Percentiles rank a stretch among this genome's conserved stretches.
Conservation (phyloP, 2,329 filamentous ascomycete genomes). For the Lachnellula subtilissima region DNA sequence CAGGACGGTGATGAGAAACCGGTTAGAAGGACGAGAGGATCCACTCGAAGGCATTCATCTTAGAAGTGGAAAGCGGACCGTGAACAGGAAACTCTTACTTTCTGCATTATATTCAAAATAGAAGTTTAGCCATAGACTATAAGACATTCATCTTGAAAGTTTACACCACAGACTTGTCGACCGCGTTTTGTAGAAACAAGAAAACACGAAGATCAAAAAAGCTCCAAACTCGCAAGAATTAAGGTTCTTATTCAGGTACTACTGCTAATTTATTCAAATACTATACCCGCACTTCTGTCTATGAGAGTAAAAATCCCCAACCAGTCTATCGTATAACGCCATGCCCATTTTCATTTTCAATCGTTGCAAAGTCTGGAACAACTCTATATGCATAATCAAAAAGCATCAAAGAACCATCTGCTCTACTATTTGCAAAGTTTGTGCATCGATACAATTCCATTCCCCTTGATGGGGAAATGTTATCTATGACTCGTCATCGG, state of each 20-base stretch:
- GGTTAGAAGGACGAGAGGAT: no score
- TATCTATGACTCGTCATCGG: conserved; percentile 29
- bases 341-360: conserved; percentile 3
- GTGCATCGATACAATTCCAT: conserved; percentile 16
- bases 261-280: background rate
- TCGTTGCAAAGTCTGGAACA: background rate
- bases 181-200: no score
- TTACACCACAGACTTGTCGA: background rate
- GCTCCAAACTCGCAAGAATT: background rate
- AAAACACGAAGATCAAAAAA: background rate
- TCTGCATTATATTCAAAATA: no score
- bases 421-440: conserved; percentile 6
- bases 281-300: background rate
- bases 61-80: background rate
- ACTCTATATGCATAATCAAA: conserved; percentile 15
- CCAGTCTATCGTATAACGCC: conserved; percentile 16
- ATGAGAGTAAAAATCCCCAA: background rate
- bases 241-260: background rate
- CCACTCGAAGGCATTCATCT: background rate
- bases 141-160: no score
- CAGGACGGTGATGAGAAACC: no score
- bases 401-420: conserved; percentile 14
- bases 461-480: background rate
- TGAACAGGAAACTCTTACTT: background rate
- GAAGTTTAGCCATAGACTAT: no score